Base-by-base conservation (phyloP, 176 grass and related monocot species). In the Tillandsia leiboldiana region DNA sequence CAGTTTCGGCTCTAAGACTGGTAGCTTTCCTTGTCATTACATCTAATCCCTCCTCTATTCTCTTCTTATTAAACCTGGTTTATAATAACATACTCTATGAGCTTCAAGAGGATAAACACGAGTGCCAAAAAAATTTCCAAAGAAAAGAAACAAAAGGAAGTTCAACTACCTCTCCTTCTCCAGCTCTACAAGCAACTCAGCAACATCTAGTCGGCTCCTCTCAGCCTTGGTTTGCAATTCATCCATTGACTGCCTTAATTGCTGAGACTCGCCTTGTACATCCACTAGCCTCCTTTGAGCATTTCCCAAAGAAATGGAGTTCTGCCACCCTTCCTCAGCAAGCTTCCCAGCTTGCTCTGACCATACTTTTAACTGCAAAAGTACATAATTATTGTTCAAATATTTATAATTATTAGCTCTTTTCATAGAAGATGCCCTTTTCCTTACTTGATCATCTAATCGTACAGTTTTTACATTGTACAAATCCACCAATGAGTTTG, bases 11-110 rank as follows among this genome's bases (percentile, higher is more conserved):
- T 83, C 84, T 88, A 69, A 93, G 80, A 80, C 50, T 77, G 28
- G 72, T 70, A 56, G 85, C 78, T 79, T 86, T 93, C 66, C 80
- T 90, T 69, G 94, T 84, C 80, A 85, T 85, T 26, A 74, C 27
- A 65, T 99, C 89, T 67, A 99, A 61, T 9, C 75, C 84, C 53
- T 99, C 90, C 69, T 87, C 89, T 49, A 83, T 73, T 80, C 84
- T 85, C 65, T 91, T 90, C 82, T 86, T 93, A 77, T 69, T 79
- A 89, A 81, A 99, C 72, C 94, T 97, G 86, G 9, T 58, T 53
- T 12, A 49, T 12, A 42, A 42, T 42, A 42, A 42, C 51, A 72
- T 29, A 12, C 11, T 64, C 10, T 58, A 59, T 61, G 56, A 61
- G n/a, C 56, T 61, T 61, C 50, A 67, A 3, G 11, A 64, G 5